These are phyloP conservation scores for Calocybe indica DNA, from an alignment of 768 basidiomycete genomes.

Conservation along the genomic window DNA sequence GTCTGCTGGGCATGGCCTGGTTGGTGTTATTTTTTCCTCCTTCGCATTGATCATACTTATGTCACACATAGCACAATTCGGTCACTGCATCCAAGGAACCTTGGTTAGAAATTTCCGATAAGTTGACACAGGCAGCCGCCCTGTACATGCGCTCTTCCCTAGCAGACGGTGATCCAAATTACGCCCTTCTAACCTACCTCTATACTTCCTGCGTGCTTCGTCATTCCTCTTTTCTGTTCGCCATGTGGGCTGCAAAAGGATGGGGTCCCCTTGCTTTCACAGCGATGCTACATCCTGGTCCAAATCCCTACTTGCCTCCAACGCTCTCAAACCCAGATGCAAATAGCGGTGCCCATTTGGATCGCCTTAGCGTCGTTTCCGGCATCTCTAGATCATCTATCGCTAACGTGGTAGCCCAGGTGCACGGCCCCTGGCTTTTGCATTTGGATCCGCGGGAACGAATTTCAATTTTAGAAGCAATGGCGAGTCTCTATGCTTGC, in stretches of 20 bases:
- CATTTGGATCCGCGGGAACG: conserved; percentile 76
- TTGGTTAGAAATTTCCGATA: conserved; percentile 77
- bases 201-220: conserved; percentile 66
- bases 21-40: conserved; percentile 31
- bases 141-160: conserved; percentile 59
- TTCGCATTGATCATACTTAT: conserved; percentile 6
- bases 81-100: conserved; percentile 50
- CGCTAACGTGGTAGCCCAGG: conserved; percentile 55
- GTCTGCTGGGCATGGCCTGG: conserved; percentile 67
- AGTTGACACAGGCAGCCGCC: conserved; percentile 54
- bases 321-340: conserved; percentile 42
- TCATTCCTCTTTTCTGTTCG: conserved; percentile 68
- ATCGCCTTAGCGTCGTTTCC: conserved; percentile 63
- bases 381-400: conserved; percentile 68
- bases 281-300: conserved; percentile 64
- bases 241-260: conserved; percentile 82
- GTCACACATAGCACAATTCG: conserved; percentile 44
- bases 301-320: conserved; percentile 54
- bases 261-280: conserved; percentile 79
- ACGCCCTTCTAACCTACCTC: conserved; percentile 60
- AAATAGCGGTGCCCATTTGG: conserved; percentile 45
- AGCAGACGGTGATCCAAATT: conserved; percentile 50
- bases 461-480: conserved; percentile 60
- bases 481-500: conserved; percentile 71
- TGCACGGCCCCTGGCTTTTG: conserved; percentile 84